Conservation (phyloP, 2,329 filamentous ascomycete genomes). For the Colletotrichum tabaci region DNA sequence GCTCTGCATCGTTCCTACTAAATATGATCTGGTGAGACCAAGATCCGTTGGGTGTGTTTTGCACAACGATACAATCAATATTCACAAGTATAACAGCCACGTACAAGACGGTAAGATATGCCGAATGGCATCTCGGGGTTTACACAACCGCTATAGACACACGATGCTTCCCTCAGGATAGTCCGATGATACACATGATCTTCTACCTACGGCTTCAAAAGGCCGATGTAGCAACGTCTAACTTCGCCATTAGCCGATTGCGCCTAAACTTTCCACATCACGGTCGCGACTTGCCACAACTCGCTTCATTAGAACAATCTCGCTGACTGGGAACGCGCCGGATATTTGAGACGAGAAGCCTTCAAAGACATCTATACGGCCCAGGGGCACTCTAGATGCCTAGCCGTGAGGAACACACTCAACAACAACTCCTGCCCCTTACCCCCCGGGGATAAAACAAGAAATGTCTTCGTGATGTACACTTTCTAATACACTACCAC, state of each 20-base stretch:
- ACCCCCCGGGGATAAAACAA: no score
- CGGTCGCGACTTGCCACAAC: not conserved
- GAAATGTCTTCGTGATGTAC: not conserved
- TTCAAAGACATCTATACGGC: not conserved
- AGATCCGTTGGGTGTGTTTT: not conserved
- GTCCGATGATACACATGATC: not conserved
- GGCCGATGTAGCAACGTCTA: no score
- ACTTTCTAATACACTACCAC: not conserved
- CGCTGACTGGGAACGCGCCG: not conserved
- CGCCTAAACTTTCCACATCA: not conserved
- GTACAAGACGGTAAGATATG: not conserved
- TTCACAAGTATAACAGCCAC: no score
- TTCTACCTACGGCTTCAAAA: not conserved
- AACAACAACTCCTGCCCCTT: no score
- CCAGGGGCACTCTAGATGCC: not conserved
- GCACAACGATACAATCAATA: no score
- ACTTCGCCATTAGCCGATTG: no score
- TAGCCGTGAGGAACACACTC: no score
- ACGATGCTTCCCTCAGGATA: not conserved
- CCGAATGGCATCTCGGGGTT: no score
- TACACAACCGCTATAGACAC: not conserved
- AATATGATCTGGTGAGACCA: no score
- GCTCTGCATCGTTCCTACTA: not conserved
- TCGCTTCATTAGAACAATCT: not conserved
- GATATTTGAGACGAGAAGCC: not conserved